A percentile compares a stretch with the other conserved stretches of the same genome.
phyloP scores from a whole-genome alignment of 2,329 filamentous ascomycete species.

The Ambrosiella cleistominuta region DNA sequence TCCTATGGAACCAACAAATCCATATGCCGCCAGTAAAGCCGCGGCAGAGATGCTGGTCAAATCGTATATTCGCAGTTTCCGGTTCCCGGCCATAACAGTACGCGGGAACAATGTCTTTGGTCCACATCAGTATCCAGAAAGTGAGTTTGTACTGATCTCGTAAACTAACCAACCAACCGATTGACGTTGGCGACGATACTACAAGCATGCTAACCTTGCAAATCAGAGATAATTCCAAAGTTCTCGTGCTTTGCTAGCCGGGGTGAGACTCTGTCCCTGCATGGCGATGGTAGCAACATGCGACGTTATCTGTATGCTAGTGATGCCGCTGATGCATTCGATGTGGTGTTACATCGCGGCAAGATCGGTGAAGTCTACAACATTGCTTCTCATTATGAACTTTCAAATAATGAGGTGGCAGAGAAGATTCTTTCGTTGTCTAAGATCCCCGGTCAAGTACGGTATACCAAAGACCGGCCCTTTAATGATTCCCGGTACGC shows the following conservation, averaged over 20 bases:
- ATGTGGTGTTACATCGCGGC: conserved; percentile 68
- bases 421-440: neutral
- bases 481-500: conserved; percentile 63
- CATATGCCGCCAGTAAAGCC: conserved; percentile 65
- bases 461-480: conserved; percentile 56
- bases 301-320: conserved; percentile 62
- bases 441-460: neutral
- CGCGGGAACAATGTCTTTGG: conserved; percentile 76
- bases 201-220: neutral
- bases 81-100: conserved; percentile 62
- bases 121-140: conserved; percentile 69
- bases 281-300: conserved; percentile 59
- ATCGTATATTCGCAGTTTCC: conserved; percentile 72
- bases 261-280: conserved; percentile 48
- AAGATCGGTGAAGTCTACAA: conserved; percentile 64
- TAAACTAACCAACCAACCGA: neutral
- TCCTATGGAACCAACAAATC: conserved; percentile 63
- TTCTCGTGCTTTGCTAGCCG: conserved; percentile 58
- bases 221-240: conserved; percentile 62
- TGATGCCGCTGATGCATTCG: conserved; percentile 66
- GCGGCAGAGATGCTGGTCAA: conserved; percentile 75
- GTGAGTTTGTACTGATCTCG: conserved; percentile 28
- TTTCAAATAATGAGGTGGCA: conserved; percentile 41
- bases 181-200: neutral
- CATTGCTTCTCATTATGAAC: conserved; percentile 59